Evolutionary conservation across 345 rosid species (phyloP), one percentile per base, ranked within the genome.

Genomic region (Eucalyptus regnans): DNA sequence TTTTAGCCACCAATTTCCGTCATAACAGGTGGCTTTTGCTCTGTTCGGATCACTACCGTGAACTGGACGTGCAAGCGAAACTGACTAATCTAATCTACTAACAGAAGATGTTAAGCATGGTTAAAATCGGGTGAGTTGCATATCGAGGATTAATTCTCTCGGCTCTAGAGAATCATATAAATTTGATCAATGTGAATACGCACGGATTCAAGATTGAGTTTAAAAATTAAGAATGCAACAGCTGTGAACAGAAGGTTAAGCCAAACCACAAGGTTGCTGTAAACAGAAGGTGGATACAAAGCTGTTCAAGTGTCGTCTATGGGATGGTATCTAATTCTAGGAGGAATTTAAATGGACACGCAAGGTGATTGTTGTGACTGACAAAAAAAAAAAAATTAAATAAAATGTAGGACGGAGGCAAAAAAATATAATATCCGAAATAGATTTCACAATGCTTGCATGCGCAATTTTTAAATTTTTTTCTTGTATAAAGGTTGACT

Each of bases 161-260:
- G 2, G 18, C 22, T 4, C 43, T 4, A 2, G 22, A 5, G 4
- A 68, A 0, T 17, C 18, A 33, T 68, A 68, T 14, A 29, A 7
- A 64, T 16, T 8, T 31, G 10, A 60, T 60, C 68, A 29, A 64
- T n/a, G 9, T 15, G 9, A 64, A n/a, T 64, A 15, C 41, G 20
- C 76, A n/a, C 20, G 4, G 1, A 64, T n/a, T 5, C 68, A 62
- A 29, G 68, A 62, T 60, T 62, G 16, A 62, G 68, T 62, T 10
- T 6, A 20, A 18, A 41, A 37, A 20, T 20, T 6, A 20, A 76
- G 27, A 33, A 9, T 71, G 81, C 81, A 71, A 71, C 81, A 37
- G 46, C 81, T 37, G 81, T 37, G 9, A 8, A 17, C 80, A 68
- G 80, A 33, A 17, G 25, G 80, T 5, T 9, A 68, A 68, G 20